These are phyloP conservation scores for Rubroboletus pulcherrimus DNA, from an alignment of 768 basidiomycete species.

Conservation along the genomic window DNA sequence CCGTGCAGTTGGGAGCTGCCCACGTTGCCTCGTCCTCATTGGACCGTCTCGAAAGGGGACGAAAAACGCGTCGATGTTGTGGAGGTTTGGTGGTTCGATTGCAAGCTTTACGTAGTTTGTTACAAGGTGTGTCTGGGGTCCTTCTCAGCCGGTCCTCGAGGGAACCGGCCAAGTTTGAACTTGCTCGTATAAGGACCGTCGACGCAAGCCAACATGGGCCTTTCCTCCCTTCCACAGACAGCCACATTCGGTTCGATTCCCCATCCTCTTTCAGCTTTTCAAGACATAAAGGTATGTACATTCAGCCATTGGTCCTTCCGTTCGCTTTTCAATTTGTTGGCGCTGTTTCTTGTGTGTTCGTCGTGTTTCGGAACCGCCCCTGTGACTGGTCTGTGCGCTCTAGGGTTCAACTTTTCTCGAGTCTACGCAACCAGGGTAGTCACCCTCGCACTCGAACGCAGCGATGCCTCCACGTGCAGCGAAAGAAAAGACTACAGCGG, in stretches of 20 bases:
- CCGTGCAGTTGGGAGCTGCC: not conserved
- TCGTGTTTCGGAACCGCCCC: conserved; percentile 22
- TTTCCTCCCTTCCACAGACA: conserved; percentile 41
- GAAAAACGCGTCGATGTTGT: not conserved
- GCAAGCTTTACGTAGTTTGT: conserved; percentile 16
- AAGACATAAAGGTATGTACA: conserved; percentile 12
- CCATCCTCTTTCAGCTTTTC: conserved; percentile 6
- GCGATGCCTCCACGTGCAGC: conserved; percentile 43
- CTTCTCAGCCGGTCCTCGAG: conserved; percentile 16
- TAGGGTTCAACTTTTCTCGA: conserved; percentile 15
- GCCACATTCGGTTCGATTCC: conserved; percentile 29
- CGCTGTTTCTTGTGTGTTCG: not conserved
- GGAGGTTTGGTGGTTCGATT: not conserved
- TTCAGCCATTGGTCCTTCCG: not conserved
- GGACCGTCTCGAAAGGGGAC: not conserved
- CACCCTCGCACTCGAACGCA: conserved; percentile 8
- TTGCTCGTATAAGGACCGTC: conserved; percentile 55
- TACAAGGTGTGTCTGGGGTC: conserved; percentile 30
- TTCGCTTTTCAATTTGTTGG: conserved; percentile 6
- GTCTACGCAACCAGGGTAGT: conserved; percentile 10
- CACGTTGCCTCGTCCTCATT: conserved; percentile 6
- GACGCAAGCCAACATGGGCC: conserved; percentile 48
- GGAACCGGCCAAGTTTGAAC: conserved; percentile 23
- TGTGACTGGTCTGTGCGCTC: conserved; percentile 30
- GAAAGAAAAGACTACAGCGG: conserved; percentile 37